Conservation (phyloP, 768 basidiomycete genomes). For the Suillus luteus region DNA sequence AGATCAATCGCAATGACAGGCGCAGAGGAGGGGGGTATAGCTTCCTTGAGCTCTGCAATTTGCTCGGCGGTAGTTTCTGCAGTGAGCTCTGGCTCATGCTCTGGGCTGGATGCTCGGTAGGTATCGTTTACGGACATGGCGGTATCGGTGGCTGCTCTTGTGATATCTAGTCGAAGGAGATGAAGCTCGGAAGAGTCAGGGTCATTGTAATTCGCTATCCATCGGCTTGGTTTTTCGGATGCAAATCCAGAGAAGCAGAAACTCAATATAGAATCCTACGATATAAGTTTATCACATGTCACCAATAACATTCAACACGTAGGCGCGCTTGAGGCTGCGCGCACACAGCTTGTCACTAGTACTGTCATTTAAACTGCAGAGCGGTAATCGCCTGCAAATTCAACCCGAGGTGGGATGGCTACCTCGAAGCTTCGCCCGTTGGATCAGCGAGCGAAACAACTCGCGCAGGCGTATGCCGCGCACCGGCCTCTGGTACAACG, state of each 20-base stretch:
- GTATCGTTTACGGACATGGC: constrained; percentile 14
- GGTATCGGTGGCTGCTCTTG: neutral
- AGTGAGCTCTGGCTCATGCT: constrained; percentile 1
- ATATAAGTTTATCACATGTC: constrained; percentile 5
- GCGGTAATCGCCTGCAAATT: neutral
- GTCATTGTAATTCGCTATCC: neutral
- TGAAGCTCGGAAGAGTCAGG: neutral
- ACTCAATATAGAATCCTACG: neutral
- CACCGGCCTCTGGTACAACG: constrained; percentile 78
- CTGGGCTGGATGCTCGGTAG: constrained; percentile 9
- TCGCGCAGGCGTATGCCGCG: constrained; percentile 54
- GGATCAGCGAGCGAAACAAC: constrained; percentile 42
- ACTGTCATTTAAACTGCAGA: neutral
- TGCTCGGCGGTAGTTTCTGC: constrained; percentile 13
- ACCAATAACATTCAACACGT: neutral
- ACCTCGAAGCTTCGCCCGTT: constrained; percentile 31
- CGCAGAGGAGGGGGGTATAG: constrained; percentile 24
- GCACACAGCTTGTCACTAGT: neutral
- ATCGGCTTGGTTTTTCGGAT: neutral
- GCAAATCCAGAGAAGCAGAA: neutral
- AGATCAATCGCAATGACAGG: constrained; percentile 64
- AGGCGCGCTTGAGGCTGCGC: neutral
- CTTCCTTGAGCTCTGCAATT: constrained; percentile 15
- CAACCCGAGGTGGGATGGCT: constrained; percentile 27
- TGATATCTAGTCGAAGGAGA: neutral